phyloP scores from a whole-genome alignment of 2,329 filamentous ascomycete genomes.

The Alternaria ventricosa region DNA sequence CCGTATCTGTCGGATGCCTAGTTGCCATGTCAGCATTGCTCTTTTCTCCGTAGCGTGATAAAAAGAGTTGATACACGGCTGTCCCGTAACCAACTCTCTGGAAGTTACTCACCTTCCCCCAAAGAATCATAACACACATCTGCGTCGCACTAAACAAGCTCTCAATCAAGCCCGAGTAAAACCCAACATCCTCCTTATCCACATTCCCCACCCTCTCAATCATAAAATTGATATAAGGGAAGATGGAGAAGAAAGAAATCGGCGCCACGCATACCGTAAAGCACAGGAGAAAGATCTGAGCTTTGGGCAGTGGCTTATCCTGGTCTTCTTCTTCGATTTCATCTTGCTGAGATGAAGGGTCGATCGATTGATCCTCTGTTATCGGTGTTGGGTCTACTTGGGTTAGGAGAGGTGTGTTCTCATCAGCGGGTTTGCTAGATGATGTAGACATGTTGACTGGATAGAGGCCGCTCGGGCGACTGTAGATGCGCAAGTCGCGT shows the following conservation, averaged over 20 bases:
- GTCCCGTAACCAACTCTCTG: no score
- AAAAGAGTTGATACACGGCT: no score
- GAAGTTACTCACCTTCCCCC: conserved; percentile 59
- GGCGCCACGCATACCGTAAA: conserved; percentile 76
- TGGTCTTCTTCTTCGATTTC: conserved; percentile 18
- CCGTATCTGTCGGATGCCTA: conserved; percentile 70
- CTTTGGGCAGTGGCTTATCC: conserved; percentile 33
- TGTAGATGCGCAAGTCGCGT: not conserved
- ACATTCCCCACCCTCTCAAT: conserved; percentile 70
- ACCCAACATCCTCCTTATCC: conserved; percentile 71
- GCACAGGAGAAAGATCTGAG: conserved; percentile 75
- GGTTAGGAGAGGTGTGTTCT: conserved; percentile 40
- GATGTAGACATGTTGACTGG: conserved; percentile 1
- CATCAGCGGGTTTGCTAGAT: conserved; percentile 19
- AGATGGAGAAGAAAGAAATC: conserved; percentile 82
- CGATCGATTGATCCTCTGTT: conserved; percentile 11
- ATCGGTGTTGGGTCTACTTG: conserved; percentile 23
- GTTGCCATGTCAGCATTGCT: not conserved
- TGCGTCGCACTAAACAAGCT: conserved; percentile 76
- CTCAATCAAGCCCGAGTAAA: conserved; percentile 78
- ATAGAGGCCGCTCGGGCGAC: not conserved
- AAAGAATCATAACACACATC: conserved; percentile 77
- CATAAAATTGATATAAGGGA: conserved; percentile 83
- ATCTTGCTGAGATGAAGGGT: not conserved
- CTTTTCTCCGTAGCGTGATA: not conserved